These are phyloP conservation scores for Calocera viscosa DNA, from an alignment of 768 basidiomycete genomes.

Conservation along the genomic window DNA sequence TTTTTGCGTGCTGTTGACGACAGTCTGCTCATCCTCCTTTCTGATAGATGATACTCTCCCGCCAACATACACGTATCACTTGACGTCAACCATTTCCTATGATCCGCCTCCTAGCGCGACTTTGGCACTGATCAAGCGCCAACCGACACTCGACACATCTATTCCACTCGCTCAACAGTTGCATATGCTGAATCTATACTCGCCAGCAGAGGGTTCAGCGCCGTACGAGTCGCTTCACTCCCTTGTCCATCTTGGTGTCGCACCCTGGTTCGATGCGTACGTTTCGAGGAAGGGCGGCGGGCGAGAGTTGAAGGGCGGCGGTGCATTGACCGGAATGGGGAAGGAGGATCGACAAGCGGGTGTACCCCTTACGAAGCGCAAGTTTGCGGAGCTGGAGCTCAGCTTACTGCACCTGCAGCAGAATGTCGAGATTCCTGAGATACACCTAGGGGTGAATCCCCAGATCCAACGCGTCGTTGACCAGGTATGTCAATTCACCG, in stretches of 20 bases:
- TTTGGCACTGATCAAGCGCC: conserved; percentile 89
- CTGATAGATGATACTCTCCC: conserved; percentile 45
- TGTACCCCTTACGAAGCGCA: conserved; percentile 98
- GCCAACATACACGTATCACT: conserved; percentile 50
- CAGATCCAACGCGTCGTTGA: conserved; percentile 79
- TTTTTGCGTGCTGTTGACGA: no score
- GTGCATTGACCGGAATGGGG: conserved; percentile 9
- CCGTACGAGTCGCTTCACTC: conserved; percentile 95
- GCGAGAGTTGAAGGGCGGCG: conserved; percentile 3
- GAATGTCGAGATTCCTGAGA: conserved; percentile 98
- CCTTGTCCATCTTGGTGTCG: conserved; percentile 87
- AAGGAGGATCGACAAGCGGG: conserved; percentile 29
- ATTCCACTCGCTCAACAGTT: conserved; percentile 71
- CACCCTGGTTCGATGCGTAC: conserved; percentile 97
- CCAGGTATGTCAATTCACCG: conserved; percentile 30
- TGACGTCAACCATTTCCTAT: conserved; percentile 66
- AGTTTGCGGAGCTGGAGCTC: conserved; percentile 93
- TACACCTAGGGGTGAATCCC: conserved; percentile 83
- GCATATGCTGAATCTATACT: conserved; percentile 85
- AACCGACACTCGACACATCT: conserved; percentile 66
- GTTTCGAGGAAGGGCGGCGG: conserved; percentile 68
- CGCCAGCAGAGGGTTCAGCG: conserved; percentile 53
- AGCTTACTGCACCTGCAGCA: conserved; percentile 91
- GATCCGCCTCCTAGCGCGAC: conserved; percentile 69
- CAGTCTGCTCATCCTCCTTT: no score